These are phyloP conservation scores for Ogataea thermomethanolica DNA, from an alignment of 805 yeast species.

Conservation along the genomic window DNA sequence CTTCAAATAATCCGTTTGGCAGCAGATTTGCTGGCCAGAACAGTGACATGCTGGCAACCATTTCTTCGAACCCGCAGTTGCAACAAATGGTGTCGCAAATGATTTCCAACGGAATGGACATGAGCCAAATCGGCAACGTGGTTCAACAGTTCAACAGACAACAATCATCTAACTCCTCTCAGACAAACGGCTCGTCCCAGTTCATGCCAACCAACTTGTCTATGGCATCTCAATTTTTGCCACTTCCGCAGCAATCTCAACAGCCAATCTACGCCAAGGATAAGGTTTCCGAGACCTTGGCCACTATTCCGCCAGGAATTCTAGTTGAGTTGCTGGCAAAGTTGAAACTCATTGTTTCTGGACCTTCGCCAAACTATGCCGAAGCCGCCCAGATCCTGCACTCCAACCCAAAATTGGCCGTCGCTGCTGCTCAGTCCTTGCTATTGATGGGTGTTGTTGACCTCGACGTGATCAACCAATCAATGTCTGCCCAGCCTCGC, in stretches of 20 bases:
- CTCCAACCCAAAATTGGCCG: conserved; percentile 54
- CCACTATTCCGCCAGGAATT: conserved; percentile 66
- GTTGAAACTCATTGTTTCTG: conserved; percentile 52
- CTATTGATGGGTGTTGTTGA: conserved; percentile 75
- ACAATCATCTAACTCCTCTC: conserved; percentile 15
- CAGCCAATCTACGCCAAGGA: conserved; percentile 44
- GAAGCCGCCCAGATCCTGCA: conserved; percentile 53
- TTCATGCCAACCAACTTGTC: conserved; percentile 43
- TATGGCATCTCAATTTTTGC: conserved; percentile 55
- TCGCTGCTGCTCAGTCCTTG: conserved; percentile 70
- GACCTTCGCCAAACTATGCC: conserved; percentile 46
- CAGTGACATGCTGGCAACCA: conserved; percentile 24
- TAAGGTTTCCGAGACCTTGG: conserved; percentile 56
- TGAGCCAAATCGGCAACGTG: conserved; percentile 30
- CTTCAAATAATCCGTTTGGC: conserved; percentile 15
- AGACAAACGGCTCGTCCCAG: conserved; percentile 10
- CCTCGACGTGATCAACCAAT: conserved; percentile 60
- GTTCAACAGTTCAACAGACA: conserved; percentile 29
- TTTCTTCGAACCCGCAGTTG: conserved; percentile 32
- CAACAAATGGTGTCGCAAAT: conserved; percentile 35
- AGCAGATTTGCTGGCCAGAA: conserved; percentile 18
- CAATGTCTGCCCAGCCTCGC: conserved; percentile 32
- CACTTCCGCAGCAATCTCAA: conserved; percentile 39
- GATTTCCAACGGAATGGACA: conserved; percentile 35
- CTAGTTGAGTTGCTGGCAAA: conserved; percentile 66